Evolutionary conservation across 2,329 filamentous ascomycete species (phyloP).

Genomic region (Botrytis cinerea): DNA sequence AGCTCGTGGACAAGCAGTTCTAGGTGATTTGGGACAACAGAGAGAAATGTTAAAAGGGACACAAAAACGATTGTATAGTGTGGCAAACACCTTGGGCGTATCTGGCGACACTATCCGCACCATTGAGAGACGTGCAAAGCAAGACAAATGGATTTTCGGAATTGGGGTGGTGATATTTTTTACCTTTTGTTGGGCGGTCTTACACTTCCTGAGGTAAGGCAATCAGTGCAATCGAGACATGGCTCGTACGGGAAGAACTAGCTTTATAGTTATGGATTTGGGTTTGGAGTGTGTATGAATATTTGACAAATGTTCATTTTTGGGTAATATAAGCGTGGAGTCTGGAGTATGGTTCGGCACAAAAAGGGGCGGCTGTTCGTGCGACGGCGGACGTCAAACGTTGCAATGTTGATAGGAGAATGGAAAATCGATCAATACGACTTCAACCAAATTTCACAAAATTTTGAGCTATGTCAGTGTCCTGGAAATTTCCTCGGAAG

Average conservation of each 20-base stretch:
- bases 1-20: slow-evolving; percentile 83
- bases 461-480: not conserved
- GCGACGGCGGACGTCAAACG: not conserved
- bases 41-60: slow-evolving; percentile 94
- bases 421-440: not conserved
- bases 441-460: not conserved
- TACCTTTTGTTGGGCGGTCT: slow-evolving; percentile 84
- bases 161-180: slow-evolving; percentile 85
- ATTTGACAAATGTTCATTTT: not conserved
- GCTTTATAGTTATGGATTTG: not conserved
- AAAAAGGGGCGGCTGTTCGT: slow-evolving; percentile 3
- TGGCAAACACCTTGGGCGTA: slow-evolving; percentile 90
- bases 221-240: not conserved
- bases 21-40: slow-evolving; percentile 86
- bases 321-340: not conserved
- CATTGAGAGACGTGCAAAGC: slow-evolving; percentile 86
- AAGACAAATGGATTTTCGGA: slow-evolving; percentile 99
- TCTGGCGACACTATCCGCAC: slow-evolving; percentile 96
- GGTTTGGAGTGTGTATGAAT: not conserved
- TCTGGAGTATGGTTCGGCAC: slow-evolving; percentile 3
- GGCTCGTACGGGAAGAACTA: not conserved
- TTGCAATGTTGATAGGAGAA: not conserved
- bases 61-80: slow-evolving; percentile 85
- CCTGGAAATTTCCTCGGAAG: not conserved
- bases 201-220: slow-evolving; percentile 75